Percentiles rank a stretch among this genome's conserved stretches.
phyloP scores from a whole-genome alignment of 805 yeast species.

The Lachancea kluyveri region DNA sequence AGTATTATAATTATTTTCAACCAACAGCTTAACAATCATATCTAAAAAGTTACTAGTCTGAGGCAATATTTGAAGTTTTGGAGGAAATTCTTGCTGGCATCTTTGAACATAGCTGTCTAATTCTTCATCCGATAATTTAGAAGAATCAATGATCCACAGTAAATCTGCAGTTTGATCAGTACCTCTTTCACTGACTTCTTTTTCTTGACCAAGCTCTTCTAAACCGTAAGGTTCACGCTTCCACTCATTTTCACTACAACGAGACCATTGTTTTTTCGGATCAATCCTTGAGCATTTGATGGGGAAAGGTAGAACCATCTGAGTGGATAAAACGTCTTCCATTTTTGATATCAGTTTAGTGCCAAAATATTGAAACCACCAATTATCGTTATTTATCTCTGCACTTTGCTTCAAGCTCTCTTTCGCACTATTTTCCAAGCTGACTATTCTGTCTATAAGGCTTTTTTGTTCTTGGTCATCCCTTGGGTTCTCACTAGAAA shows the following conservation, averaged over 20 bases:
- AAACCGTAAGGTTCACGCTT: slow-evolving; percentile 10
- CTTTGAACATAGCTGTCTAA: slow-evolving; percentile 50
- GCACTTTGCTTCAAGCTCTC: background rate
- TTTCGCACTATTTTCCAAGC: too few species aligned
- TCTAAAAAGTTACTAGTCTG: slow-evolving; percentile 82
- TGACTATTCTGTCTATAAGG: too few species aligned
- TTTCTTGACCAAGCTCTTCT: slow-evolving; percentile 4
- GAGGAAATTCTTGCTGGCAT: slow-evolving; percentile 52
- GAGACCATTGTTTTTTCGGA: slow-evolving; percentile 26
- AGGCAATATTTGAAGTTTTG: slow-evolving; percentile 44
- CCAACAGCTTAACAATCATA: slow-evolving; percentile 50
- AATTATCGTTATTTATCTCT: slow-evolving; percentile 11
- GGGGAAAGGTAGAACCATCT: slow-evolving; percentile 22
- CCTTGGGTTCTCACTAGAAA: slow-evolving; percentile 8
- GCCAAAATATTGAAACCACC: slow-evolving; percentile 30
- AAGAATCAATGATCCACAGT: slow-evolving; percentile 51
- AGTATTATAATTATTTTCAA: slow-evolving; percentile 46
- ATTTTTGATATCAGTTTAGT: slow-evolving; percentile 16
- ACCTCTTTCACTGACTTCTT: slow-evolving; percentile 78
- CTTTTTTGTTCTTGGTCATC: background rate
- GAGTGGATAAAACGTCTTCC: slow-evolving; percentile 16
- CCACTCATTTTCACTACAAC: slow-evolving; percentile 14
- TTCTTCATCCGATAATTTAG: slow-evolving; percentile 19
- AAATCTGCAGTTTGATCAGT: slow-evolving; percentile 57
- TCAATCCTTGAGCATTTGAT: slow-evolving; percentile 22